phyloP scores from a whole-genome alignment of 805 yeast species.

The Candida stauntonica region DNA sequence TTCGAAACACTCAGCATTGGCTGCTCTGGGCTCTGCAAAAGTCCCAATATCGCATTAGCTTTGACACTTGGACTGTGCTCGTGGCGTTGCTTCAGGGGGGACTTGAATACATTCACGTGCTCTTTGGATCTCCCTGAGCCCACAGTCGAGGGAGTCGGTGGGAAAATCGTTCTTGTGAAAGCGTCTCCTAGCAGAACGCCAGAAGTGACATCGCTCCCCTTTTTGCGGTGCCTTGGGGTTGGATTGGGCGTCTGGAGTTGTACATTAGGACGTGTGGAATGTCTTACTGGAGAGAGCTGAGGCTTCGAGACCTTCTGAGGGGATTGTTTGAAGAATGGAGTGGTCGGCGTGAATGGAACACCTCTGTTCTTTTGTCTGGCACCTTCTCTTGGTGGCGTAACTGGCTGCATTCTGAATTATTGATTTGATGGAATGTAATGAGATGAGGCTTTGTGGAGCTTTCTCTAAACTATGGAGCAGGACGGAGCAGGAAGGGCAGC shows the following conservation, averaged over 20 bases:
- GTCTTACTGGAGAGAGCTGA: conserved; percentile 9
- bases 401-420: conserved; percentile 21
- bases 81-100: conserved; percentile 9
- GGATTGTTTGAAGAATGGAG: conserved; percentile 20
- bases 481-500: not conserved
- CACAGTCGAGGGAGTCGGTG: conserved; percentile 29
- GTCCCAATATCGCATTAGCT: not conserved
- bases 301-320: conserved; percentile 8
- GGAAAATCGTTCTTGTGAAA: conserved; percentile 23
- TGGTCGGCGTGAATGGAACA: conserved; percentile 19
- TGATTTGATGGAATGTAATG: not conserved
- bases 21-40: conserved; percentile 9
- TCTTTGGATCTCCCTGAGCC: conserved; percentile 26
- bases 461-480: not conserved
- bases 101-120: conserved; percentile 1
- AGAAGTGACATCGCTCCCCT: conserved; percentile 11
- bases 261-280: conserved; percentile 7
- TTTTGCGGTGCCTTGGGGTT: conserved; percentile 25
- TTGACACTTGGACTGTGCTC: conserved; percentile 7
- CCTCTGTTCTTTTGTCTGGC: conserved; percentile 11
- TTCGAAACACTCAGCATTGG: conserved; percentile 3
- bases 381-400: conserved; percentile 22
- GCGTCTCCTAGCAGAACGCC: conserved; percentile 7
- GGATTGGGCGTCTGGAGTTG: conserved; percentile 22
- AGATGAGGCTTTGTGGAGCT: not conserved